Base-by-base conservation (phyloP, 345 rosid species). In the Murraya koenigii region DNA sequence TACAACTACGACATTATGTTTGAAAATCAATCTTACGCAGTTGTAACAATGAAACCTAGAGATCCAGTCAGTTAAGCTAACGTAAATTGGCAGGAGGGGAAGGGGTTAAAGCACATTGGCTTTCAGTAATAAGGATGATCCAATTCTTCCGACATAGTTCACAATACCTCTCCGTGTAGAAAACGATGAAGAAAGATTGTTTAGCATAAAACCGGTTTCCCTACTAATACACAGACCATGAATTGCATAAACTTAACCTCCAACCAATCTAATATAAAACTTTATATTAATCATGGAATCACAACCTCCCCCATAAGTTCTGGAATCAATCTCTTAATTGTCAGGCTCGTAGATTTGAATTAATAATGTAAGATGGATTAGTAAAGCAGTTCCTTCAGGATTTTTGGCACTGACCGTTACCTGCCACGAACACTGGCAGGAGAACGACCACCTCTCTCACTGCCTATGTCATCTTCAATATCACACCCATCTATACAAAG, bases 371-470 rank as follows among this genome's bases (percentile, higher is more conserved):
- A n/a, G 25, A 22, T 8, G 60, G 60, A 75, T 63, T 64, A 64
- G 67, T 13, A 59, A 72, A 23, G 78, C 63, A 38, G 26, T 41
- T 28, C 55, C 17, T 23, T 66, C 35, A 36, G 26, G 68, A 9
- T 68, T 19, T 58, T 30, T 10, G 58, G 56, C 36, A 62, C 73
- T 66, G 58, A 60, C 75, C 38, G 70, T 87, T 90, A 90, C 87
- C 98, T 88, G 83, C 92, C 90, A 32, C 88, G 88, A 61, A 88
- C 49, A 70, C 85, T 83, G 11, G 83, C 81, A 76, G 98, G 97
- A 38, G 98, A 94, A 39, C 83, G 84, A 74, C 89, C 87, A 59
- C 85, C 90, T 86, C 95, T 83, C 76, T 91, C 97, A 11, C 81
- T 88, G 64, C 86, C 89, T 56, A 87, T 80, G 8, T 91, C 93